Evolutionary conservation across 2,329 filamentous ascomycete species (phyloP).

Genomic region (Trichoderma brevicompactum): DNA sequence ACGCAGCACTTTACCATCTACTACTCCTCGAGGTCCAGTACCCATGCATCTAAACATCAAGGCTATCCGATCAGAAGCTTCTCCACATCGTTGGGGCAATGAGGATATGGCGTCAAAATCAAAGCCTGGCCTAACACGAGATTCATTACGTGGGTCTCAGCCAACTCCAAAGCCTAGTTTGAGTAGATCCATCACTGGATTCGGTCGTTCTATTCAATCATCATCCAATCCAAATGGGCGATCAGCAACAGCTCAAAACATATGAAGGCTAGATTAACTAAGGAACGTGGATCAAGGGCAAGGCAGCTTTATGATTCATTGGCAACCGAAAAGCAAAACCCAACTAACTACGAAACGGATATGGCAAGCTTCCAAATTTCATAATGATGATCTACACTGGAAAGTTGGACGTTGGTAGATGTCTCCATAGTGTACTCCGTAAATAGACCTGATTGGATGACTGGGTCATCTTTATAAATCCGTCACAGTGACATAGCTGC

Average conservation of each 20-base stretch:
- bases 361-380: background rate
- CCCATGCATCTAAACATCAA: constrained; percentile 29
- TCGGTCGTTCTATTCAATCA: constrained; percentile 8
- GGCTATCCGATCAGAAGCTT: constrained; percentile 2
- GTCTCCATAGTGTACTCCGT: background rate
- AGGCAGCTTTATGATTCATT: background rate
- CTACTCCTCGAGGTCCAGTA: constrained; percentile 35
- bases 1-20: constrained; percentile 29
- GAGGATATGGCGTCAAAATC: background rate
- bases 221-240: background rate
- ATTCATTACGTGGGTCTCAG: background rate
- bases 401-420: background rate
- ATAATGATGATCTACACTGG: background rate
- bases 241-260: background rate
- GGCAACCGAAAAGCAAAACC: background rate
- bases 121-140: background rate
- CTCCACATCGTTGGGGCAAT: constrained; percentile 6
- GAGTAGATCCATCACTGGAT: background rate
- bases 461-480: background rate
- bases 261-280: background rate
- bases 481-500: background rate
- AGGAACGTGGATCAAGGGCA: background rate
- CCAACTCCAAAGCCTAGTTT: constrained; percentile 12
- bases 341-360: background rate
- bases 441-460: background rate